phyloP scores from a whole-genome alignment of 805 yeast species.

The Candida lessepsii region DNA sequence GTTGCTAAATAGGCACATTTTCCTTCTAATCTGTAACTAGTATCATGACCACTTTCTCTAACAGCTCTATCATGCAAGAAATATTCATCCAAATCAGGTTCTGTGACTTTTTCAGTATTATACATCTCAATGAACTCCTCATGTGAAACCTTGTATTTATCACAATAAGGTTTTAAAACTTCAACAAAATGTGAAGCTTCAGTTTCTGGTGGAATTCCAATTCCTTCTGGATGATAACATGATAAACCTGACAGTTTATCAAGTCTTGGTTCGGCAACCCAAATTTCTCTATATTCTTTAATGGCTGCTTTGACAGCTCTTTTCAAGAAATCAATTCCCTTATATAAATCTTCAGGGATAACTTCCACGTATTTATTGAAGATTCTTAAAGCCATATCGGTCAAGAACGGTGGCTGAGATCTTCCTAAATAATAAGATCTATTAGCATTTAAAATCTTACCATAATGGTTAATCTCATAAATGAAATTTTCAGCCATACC shows the following conservation, averaged over 20 bases:
- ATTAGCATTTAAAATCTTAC: constrained; percentile 91
- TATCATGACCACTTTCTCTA: constrained; percentile 95
- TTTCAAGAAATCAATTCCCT: constrained; percentile 58
- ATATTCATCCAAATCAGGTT: constrained; percentile 84
- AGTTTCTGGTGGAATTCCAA: constrained; percentile 96
- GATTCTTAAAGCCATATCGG: constrained; percentile 82
- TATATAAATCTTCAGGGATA: constrained; percentile 32
- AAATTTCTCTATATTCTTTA: constrained; percentile 77
- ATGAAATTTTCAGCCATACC: constrained; percentile 93
- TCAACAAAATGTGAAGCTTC: constrained; percentile 84
- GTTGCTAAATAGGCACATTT: constrained; percentile 88
- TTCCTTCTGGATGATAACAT: constrained; percentile 84
- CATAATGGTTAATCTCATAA: constrained; percentile 86
- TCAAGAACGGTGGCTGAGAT: constrained; percentile 94
- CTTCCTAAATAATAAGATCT: constrained; percentile 87
- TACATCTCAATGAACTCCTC: constrained; percentile 65
- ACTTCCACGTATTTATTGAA: constrained; percentile 55
- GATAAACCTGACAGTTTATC: constrained; percentile 78
- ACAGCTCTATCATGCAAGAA: constrained; percentile 92
- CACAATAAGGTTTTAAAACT: constrained; percentile 64
- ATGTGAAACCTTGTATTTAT: constrained; percentile 55
- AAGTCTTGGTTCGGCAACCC: constrained; percentile 73
- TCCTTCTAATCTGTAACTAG: constrained; percentile 86
- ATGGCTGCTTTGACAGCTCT: constrained; percentile 77
- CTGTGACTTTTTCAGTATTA: constrained; percentile 61